Base-by-base conservation (phyloP, 495 filamentous ascomycete genomes). In the Aspergillus sclerotiicarbonarius region DNA sequence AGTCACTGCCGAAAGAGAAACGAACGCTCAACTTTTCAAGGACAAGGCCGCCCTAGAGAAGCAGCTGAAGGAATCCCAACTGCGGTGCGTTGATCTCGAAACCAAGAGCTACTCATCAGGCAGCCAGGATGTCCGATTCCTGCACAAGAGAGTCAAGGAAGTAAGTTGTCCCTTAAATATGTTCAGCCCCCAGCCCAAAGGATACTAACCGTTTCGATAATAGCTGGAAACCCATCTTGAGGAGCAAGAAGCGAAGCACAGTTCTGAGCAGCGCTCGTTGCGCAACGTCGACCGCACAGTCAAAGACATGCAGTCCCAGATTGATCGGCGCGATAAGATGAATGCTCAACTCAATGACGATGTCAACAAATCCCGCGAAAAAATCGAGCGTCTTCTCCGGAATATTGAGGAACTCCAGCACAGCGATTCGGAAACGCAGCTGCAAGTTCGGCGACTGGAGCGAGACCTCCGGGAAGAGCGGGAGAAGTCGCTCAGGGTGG, bases 201-300 rank as follows among this genome's bases (percentile, higher is more conserved):
- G 19, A 45, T 61, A 18, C 62, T 71, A 66, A 71, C 41, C 41
- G 33, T 7, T 8, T 29, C 6, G n/a, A 25, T 33, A 35, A 46
- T 62, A 98, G 92, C 87, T 98, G 54, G 94, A 98, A 76, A 82
- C 84, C n/a, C 86, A 92, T 59, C 87, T 98, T 21, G 94, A 98
- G 75, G 80, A 83, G 9, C 88, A 95, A 59, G 90, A 96, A 67
- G 81, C 77, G 37, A 85, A 89, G 62, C 85, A 88, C 50, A 85
- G 80, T 63, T 84, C 90, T 55, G 90, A 91, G 47, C 87, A 90
- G 60, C 90, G 94, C 50, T 92, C 89, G 35, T 83, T 91, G 25
- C 92, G 94, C 63, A 96, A 95, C 67, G 87, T 97, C 45, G 94
- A 98, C 72, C 91, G 94, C 54, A 93, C 87, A 1, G 92, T 98